Base-by-base conservation (phyloP, 345 rosid species). In the Excoecaria agallocha region DNA sequence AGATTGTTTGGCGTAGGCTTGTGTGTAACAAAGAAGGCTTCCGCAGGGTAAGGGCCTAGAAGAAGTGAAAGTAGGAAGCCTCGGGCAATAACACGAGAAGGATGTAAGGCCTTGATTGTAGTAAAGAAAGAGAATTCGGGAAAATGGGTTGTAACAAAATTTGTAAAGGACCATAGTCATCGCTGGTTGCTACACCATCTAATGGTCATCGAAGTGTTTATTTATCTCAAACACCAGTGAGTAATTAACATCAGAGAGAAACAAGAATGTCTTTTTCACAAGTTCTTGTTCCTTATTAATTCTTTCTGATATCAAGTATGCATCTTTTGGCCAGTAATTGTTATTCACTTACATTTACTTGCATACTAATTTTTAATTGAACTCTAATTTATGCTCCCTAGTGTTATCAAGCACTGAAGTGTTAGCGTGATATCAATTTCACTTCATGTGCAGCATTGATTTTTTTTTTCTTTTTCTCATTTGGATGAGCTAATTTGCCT, bases 11-110 rank as follows among this genome's bases (percentile, higher is more conserved):
- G 59, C 85, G 86, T 24, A 74, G 82, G 43, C 87, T 87, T 63
- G 90, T 83, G 4, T 87, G 88, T 73, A 83, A 87, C 75, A 85
- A 75, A 77, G 87, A 87, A 68, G 88, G 90, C 5, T 85, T 81
- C 77, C 84, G 87, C 61, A 75, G 75, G 70, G 76, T 73, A 45
- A 79, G 83, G n/a, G 50, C 85, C 76, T 30, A 77, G 77, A 62
- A 72, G 77, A 60, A 81, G 84, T n/a, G 69, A 70, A 52, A 82
- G 76, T 68, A 82, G 83, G 72, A 74, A 82, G 70, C 85, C 88
- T 22, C 82, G 85, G 59, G 85, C 85, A 17, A 69, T 82, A 73
- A 85, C 85, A 64, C 69, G 86, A 69, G 87, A 80, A 82, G 88
- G 90, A 35, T 83, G 90, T 57, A 83, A 81, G 82, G 90, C 90